Conservation (phyloP, 2,329 filamentous ascomycete species). For the Sporothrix mexicana region DNA sequence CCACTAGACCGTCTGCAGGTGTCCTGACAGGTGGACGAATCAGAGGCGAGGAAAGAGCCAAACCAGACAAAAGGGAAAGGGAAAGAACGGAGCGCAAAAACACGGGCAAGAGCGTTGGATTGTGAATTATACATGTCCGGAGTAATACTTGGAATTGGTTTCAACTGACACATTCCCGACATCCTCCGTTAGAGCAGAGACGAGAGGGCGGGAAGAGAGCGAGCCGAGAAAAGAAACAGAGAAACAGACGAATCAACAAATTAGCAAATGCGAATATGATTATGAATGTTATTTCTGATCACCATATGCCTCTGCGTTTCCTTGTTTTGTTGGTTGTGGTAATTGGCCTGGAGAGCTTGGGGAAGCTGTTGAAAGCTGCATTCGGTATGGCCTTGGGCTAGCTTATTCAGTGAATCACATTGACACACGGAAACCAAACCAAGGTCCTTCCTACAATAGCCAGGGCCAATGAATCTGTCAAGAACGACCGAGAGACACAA, state of each 20-base stretch:
- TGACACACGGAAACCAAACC: not conserved
- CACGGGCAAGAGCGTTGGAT: not conserved
- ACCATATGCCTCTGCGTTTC: not conserved
- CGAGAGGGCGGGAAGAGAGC: not conserved
- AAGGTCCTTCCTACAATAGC: not conserved
- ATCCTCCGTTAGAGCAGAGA: not conserved
- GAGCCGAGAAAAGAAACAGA: not conserved
- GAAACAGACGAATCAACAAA: not conserved
- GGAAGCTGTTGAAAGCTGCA: slow-evolving; percentile 17
- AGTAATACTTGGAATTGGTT: not conserved
- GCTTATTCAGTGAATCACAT: slow-evolving; percentile 24
- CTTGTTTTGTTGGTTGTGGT: not conserved
- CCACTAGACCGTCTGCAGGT: slow-evolving; percentile 22
- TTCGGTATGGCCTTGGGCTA: not conserved
- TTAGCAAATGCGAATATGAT: not conserved
- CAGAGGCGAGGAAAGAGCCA: slow-evolving; percentile 15
- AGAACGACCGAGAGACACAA: not conserved
- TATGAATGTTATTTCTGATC: not conserved
- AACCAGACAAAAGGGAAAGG: not conserved
- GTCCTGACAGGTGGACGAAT: not conserved
- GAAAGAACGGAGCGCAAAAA: slow-evolving; percentile 1
- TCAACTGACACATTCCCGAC: slow-evolving; percentile 1
- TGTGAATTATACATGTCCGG: not conserved
- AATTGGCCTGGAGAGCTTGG: not conserved
- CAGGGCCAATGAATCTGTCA: slow-evolving; percentile 8